These are phyloP conservation scores for Rhizopogon sp. DNA, from an alignment of 768 basidiomycete genomes.

Conservation along the genomic window DNA sequence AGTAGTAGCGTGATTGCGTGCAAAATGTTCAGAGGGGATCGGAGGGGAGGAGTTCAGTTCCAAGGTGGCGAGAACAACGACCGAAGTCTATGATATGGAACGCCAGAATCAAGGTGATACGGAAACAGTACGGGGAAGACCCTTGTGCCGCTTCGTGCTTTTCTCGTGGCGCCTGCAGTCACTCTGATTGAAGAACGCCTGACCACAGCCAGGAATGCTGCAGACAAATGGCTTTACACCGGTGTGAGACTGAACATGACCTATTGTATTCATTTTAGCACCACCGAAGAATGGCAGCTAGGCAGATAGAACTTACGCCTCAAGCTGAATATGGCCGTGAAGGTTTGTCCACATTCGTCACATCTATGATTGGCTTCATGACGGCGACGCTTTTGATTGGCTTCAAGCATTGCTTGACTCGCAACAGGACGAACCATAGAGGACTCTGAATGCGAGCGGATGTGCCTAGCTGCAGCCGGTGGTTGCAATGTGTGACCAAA, in stretches of 20 bases:
- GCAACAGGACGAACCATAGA: conserved; percentile 16
- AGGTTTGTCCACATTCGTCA: conserved; percentile 16
- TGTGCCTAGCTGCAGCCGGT: neutral
- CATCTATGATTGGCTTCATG: conserved; percentile 20
- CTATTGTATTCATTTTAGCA: conserved; percentile 2
- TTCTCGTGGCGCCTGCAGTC: conserved; percentile 30
- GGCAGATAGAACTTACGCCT: conserved; percentile 18
- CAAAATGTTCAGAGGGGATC: too few species aligned
- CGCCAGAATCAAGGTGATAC: neutral
- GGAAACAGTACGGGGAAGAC: conserved; percentile 3
- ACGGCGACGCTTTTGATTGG: conserved; percentile 24
- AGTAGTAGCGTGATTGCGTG: neutral
- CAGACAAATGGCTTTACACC: conserved; percentile 22
- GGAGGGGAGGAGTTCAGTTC: neutral
- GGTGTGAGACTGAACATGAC: conserved; percentile 24
- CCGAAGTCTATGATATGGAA: too few species aligned
- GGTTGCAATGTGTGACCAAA: neutral
- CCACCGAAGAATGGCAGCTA: neutral
- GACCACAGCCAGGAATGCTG: conserved; percentile 18
- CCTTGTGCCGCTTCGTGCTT: conserved; percentile 27
- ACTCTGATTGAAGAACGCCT: conserved; percentile 26
- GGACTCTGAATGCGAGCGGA: conserved; percentile 15
- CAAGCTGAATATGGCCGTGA: conserved; percentile 27
- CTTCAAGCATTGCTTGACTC: conserved; percentile 28
- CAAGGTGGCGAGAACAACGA: too few species aligned